A percentile compares a stretch with the other conserved stretches of the same genome.
phyloP scores from a whole-genome alignment of 2,329 filamentous ascomycete genomes.

The Periconia digitata region DNA sequence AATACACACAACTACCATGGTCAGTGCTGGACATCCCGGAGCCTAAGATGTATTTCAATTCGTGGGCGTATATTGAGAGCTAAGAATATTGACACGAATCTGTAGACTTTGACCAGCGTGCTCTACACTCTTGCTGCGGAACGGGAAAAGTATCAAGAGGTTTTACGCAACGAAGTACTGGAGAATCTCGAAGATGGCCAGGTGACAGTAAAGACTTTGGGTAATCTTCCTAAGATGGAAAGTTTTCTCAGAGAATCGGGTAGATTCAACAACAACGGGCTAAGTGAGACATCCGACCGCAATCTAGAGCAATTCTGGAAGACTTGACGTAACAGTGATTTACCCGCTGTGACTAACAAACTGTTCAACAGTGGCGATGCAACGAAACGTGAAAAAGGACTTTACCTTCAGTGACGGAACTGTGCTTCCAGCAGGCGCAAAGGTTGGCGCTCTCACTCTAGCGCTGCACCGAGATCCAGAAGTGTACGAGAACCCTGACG shows the following conservation, averaged over 20 bases:
- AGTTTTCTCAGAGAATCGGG: slow-evolving; percentile 5
- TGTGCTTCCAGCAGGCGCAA: slow-evolving; percentile 3
- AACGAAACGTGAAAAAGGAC: not conserved
- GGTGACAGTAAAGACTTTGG: slow-evolving; percentile 1
- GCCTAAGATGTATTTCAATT: too few species aligned
- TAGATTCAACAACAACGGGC: slow-evolving; percentile 3
- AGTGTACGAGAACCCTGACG: not conserved
- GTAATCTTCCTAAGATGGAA: slow-evolving; percentile 2
- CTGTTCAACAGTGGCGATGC: not conserved
- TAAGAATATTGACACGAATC: too few species aligned
- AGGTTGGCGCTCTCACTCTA: not conserved
- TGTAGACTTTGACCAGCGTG: slow-evolving; percentile 2
- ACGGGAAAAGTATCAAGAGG: slow-evolving; percentile 1
- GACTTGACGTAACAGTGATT: too few species aligned
- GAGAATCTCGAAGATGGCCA: slow-evolving; percentile 1
- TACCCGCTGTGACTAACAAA: too few species aligned
- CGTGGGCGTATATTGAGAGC: too few species aligned
- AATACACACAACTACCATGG: slow-evolving; percentile 8
- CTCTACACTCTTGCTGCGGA: slow-evolving; percentile 7
- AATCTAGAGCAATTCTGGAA: too few species aligned
- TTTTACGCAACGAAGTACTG: slow-evolving; percentile 2
- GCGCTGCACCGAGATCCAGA: not conserved
- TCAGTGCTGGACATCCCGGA: not conserved
- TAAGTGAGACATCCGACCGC: slow-evolving; percentile 2
- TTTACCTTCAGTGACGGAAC: slow-evolving; percentile 5